A percentile compares a stretch with the other conserved stretches of the same genome.
Conservation (phyloP, 2,329 filamentous ascomycete genomes). For the Aspergillus niger region DNA sequence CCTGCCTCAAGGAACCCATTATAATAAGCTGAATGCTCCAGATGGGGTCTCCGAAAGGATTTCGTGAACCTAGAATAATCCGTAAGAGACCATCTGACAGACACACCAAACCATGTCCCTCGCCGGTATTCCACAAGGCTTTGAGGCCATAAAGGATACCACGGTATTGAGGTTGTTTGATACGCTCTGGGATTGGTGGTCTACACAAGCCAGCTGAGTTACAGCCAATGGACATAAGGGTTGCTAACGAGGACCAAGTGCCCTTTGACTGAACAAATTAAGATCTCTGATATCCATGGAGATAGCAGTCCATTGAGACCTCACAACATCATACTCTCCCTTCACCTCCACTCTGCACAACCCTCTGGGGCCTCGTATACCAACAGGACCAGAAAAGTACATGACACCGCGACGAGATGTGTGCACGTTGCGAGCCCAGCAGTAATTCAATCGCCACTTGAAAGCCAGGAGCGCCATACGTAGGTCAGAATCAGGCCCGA, state of each 20-base stretch:
- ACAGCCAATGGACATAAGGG: background rate
- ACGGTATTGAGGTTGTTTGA: too few relatives aligned
- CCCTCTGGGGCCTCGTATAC: slow-evolving; percentile 35
- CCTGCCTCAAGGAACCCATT: too few relatives aligned
- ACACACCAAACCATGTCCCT: too few relatives aligned
- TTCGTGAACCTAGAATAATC: too few relatives aligned
- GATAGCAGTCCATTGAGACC: slow-evolving; percentile 32
- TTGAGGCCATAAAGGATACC: background rate
- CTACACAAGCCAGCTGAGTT: background rate
- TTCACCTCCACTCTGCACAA: slow-evolving; percentile 39
- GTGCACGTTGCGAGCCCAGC: slow-evolving; percentile 20
- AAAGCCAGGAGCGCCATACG: slow-evolving; percentile 36
- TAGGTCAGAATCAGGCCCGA: slow-evolving; percentile 39
- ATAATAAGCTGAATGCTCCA: too few relatives aligned
- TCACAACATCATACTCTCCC: slow-evolving; percentile 39
- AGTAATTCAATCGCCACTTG: slow-evolving; percentile 31
- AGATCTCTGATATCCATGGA: slow-evolving; percentile 37
- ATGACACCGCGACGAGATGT: slow-evolving; percentile 36
- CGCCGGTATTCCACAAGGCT: background rate
- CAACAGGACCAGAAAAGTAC: slow-evolving; percentile 37
- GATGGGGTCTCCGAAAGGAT: too few relatives aligned
- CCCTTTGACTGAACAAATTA: slow-evolving; percentile 29
- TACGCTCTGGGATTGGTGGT: background rate
- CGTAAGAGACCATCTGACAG: too few relatives aligned
- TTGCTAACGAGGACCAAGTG: slow-evolving; percentile 24